Conservation (phyloP, 2,329 filamentous ascomycete genomes). For the Diplodia corticola region DNA sequence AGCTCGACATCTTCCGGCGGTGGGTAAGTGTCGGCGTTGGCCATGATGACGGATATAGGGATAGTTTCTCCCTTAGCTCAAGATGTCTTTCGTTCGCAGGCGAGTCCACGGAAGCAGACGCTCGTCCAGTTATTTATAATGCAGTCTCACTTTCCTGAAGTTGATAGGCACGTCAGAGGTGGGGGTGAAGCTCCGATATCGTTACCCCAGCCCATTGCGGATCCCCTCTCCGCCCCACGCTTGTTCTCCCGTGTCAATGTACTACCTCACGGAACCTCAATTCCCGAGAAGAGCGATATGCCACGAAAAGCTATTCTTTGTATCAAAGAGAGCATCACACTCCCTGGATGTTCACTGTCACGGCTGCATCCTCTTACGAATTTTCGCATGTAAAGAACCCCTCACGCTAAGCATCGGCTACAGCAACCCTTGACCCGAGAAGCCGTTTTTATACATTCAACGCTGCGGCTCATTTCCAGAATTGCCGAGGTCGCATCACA, state of each 20-base stretch:
- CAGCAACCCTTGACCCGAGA: neutral
- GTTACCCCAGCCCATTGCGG: neutral
- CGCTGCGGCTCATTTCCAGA: neutral
- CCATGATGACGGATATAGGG: neutral
- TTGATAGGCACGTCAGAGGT: neutral
- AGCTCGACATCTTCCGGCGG: constrained; percentile 2
- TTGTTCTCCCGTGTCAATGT: neutral
- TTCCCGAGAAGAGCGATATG: neutral
- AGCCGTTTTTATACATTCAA: neutral
- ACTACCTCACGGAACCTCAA: neutral
- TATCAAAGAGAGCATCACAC: neutral
- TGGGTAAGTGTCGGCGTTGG: constrained; percentile 10
- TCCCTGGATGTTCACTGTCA: neutral
- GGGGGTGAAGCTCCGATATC: constrained; percentile 4
- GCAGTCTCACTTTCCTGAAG: neutral
- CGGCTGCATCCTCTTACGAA: neutral
- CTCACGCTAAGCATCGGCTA: no score
- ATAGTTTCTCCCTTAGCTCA: neutral
- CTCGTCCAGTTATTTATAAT: neutral
- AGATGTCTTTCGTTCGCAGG: neutral
- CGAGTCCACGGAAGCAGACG: neutral
- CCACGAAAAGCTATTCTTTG: neutral
- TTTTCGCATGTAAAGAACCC: neutral
- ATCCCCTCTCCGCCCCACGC: neutral
- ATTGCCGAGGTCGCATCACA: neutral